Percentiles rank a stretch among this genome's conserved stretches.
These are phyloP conservation scores for Hypsizygus ulmarius DNA, from an alignment of 1,284 basidiomycete genomes.

Conservation along the genomic window DNA sequence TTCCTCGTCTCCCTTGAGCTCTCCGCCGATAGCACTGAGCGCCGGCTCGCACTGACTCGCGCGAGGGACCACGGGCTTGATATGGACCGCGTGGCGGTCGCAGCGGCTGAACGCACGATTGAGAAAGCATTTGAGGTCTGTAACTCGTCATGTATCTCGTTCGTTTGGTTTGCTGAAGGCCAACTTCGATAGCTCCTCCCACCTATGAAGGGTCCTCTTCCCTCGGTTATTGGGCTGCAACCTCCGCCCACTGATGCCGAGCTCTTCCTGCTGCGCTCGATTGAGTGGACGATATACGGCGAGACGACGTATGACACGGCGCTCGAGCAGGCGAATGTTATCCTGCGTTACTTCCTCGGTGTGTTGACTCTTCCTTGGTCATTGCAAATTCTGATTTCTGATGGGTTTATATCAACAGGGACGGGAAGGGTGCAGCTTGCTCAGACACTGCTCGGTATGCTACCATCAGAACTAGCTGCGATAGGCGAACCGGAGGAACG, in stretches of 20 bases:
- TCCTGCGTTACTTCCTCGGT: conserved; percentile 88
- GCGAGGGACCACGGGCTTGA: conserved; percentile 86
- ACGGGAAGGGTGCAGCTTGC: conserved; percentile 75
- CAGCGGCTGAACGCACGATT: conserved; percentile 79
- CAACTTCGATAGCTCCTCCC: conserved; percentile 46
- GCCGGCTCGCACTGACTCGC: conserved; percentile 71
- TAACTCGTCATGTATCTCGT: conserved; percentile 3
- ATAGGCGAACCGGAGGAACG: conserved; percentile 60
- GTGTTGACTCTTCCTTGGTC: conserved; percentile 20
- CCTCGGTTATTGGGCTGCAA: conserved; percentile 54
- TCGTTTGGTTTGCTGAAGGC: conserved; percentile 1
- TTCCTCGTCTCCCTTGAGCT: conserved; percentile 86
- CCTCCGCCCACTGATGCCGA: conserved; percentile 56
- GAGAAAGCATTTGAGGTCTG: conserved; percentile 69
- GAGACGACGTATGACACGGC: conserved; percentile 75
- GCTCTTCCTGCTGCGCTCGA: conserved; percentile 73
- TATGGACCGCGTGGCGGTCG: conserved; percentile 76
- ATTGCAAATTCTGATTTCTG: no score
- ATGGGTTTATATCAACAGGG: conserved; percentile 39
- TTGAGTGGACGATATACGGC: conserved; percentile 92
- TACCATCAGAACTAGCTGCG: conserved; percentile 63
- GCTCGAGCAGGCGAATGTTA: conserved; percentile 80
- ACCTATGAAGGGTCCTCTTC: conserved; percentile 55
- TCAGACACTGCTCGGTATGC: conserved; percentile 57
- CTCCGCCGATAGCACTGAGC: conserved; percentile 62